Base-by-base conservation (phyloP, 345 rosid genomes). In the Salix dunnii region DNA sequence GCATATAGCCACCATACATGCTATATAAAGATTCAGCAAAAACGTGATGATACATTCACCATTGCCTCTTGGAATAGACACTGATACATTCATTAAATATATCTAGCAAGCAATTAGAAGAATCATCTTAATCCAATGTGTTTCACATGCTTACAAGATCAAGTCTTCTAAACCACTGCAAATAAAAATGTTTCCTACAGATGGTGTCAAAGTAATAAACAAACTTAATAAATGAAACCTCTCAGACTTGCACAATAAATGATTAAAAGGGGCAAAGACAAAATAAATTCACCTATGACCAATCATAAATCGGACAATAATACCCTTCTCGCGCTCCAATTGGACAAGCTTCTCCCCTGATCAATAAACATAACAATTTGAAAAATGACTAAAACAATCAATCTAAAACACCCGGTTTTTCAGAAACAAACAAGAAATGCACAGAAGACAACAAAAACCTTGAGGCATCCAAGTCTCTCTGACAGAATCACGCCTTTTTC, bases 401-500 rank as follows among this genome's bases (percentile, higher is more conserved):
- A 42, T 42, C 21, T 16, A 61, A 25, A 14, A 63, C 62, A 67
- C 46, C 72, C 9, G 35, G 28, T n/a, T 55, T 55, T 68, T 3
- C 20, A 71, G 18, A 36, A 66, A 35, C 66, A 76, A 28, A n/a
- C 28, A 21, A 66, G 65, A 48, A 48, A 23, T 6, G 7, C 9
- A 18, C n/a, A 11, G 23, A 73, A 55, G 35, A 67, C 6, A 25
- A 36, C 16, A 30, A 8, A 68, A 67, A 96, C 98, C 99, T 87
- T 84, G 99, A 80, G 99, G 99, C 99, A 96, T 94, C 99, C 99
- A 96, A 23, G 98, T 96, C 84, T 84, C 97, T 82, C 99, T 83
- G 48, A 96, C 87, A 16, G 98, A 94, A 85, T 96, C 99, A 67
- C 97, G 99, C 74, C 99, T 89, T 89, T 82, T 96, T 81, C 99